phyloP scores from a whole-genome alignment of 208 protist species.

The Leishmania mexicana region DNA sequence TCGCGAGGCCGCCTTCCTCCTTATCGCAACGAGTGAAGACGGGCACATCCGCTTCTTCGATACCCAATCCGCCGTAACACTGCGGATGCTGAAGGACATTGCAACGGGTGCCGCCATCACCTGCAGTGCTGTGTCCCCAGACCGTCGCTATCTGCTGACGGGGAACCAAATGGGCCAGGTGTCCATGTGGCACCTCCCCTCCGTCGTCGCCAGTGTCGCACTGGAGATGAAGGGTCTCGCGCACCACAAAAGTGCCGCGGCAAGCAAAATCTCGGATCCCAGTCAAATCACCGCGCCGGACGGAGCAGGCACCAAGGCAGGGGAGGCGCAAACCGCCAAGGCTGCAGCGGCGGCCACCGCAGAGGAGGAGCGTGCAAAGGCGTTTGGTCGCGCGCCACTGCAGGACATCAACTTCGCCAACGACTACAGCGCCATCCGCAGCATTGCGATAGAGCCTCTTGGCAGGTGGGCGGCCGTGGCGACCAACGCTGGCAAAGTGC shows the following conservation, averaged over 20 bases:
- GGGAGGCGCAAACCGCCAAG: conserved; percentile 5
- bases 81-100: conserved; percentile 76
- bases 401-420: conserved; percentile 78
- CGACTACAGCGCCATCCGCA: conserved; percentile 86
- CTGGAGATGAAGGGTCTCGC: conserved; percentile 32
- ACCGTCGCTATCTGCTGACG: conserved; percentile 74
- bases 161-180: conserved; percentile 86
- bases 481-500: conserved; percentile 81
- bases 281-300: neutral
- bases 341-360: conserved; percentile 3
- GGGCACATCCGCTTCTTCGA: conserved; percentile 88
- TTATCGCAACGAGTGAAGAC: conserved; percentile 79
- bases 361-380: conserved; percentile 18
- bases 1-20: conserved; percentile 37
- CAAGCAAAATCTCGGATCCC: neutral
- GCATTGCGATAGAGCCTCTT: conserved; percentile 76
- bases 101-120: conserved; percentile 79
- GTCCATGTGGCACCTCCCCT: conserved; percentile 85
- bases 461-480: conserved; percentile 76
- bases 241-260: conserved; percentile 2
- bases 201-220: conserved; percentile 60
- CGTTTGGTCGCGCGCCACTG: conserved; percentile 52
- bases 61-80: conserved; percentile 37
- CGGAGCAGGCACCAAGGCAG: neutral
- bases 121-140: conserved; percentile 69